Conservation (phyloP, 176 grass and related monocot genomes). For the Leersia perrieri region DNA sequence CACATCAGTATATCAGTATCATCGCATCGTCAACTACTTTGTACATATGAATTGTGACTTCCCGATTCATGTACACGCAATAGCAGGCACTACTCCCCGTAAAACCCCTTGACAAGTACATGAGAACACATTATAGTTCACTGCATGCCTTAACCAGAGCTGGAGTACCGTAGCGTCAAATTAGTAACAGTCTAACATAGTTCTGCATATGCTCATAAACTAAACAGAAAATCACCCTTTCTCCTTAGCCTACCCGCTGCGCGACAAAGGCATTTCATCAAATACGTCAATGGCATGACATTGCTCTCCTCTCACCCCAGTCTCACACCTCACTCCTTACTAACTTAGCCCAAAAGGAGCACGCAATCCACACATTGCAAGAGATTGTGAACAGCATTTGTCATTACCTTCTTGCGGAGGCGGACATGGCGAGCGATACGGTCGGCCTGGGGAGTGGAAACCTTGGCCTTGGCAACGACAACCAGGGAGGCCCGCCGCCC, state of each 20-base stretch:
- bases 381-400: neutral
- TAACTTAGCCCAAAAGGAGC: neutral
- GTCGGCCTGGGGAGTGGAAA: slow-evolving; percentile 60
- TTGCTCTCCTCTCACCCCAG: neutral
- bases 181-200: too few relatives aligned
- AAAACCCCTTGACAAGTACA: neutral
- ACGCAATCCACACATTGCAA: neutral
- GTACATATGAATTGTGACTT: neutral
- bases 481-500: slow-evolving; percentile 26
- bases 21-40: neutral
- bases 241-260: neutral
- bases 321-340: neutral
- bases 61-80: neutral
- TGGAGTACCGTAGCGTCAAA: neutral
- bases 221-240: neutral
- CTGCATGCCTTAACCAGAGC: neutral
- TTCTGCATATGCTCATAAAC: neutral
- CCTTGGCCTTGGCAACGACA: slow-evolving; percentile 60
- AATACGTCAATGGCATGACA: slow-evolving; percentile 8
- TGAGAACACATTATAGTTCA: neutral
- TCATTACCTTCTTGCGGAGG: slow-evolving; percentile 78
- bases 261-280: slow-evolving; percentile 27
- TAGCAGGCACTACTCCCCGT: neutral
- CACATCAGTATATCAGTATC: neutral
- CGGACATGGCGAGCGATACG: slow-evolving; percentile 68